Evolutionary conservation across 257 asterid species (phyloP), one percentile per base, ranked within the genome.

Genomic region (Nicotiana tabacum): DNA sequence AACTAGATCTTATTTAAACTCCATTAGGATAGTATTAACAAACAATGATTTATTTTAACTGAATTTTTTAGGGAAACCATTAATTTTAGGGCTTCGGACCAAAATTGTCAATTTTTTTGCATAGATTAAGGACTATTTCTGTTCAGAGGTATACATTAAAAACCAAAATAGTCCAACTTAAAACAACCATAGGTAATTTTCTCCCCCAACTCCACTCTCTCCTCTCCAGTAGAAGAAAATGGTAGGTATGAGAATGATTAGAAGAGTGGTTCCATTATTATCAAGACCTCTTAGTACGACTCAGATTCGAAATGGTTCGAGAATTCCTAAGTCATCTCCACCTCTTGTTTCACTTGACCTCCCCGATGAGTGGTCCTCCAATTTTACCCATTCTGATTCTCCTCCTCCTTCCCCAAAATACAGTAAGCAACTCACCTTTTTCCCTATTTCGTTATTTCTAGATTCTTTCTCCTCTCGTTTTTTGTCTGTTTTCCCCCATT

Each of bases 261-360:
- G 62, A 48, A 74, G 35, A 74, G 27, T 48, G 43, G 24, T 72
- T n/a, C 24, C 11, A 16, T 27, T n/a, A 48, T 48, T 48, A 13
- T 74, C 84, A 70, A 86, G 92, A 86, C 66, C 77, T 70, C 86
- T 90, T 37, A 89, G 81, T 39, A 80, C 85, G 48, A 77, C 76
- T 72, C 39, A 7, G 39, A 46, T 62, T 66, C 61, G 21, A 18
- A 21, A 7, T 13, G 12, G 90, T 82, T 82, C 66, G 82, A 83
- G 77, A 43, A 89, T 87, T 66, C 30, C 92, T 43, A 62, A 82
- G 85, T 43, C 48, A 89, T 90, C 94, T 30, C 98, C 97, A 18
- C 56, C 90, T 81, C 94, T 92, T 82, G 84, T 78, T 78, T 92
- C 94, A 29, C 91, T 94, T 79, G 97, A 94, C 87, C 82, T 81